Evolutionary conservation across 2,329 filamentous ascomycete species (phyloP).

Genomic region (Basipetospora chlamydospora): DNA sequence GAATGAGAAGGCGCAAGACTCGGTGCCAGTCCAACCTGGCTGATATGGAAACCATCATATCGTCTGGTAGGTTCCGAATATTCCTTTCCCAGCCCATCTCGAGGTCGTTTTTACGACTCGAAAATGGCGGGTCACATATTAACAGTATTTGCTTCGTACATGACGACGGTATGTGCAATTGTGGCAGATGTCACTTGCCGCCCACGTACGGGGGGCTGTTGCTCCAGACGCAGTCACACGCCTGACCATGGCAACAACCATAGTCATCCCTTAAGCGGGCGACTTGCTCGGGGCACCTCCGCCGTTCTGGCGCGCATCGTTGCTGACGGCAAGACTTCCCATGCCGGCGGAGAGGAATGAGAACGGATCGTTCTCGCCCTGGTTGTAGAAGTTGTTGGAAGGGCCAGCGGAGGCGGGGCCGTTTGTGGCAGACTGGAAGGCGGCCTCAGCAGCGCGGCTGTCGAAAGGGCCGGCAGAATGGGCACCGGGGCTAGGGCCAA

Average conservation of each 20-base stretch:
- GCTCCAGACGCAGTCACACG: not conserved
- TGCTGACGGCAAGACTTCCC: slow-evolving; percentile 54
- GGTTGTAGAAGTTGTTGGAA: slow-evolving; percentile 42
- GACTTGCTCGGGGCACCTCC: slow-evolving; percentile 43
- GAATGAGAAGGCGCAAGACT: too few relatives aligned
- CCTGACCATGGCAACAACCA: too few relatives aligned
- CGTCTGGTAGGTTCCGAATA: too few relatives aligned
- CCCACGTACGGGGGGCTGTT: not conserved
- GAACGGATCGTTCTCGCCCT: slow-evolving; percentile 60
- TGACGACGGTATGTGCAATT: too few relatives aligned
- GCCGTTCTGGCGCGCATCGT: slow-evolving; percentile 49
- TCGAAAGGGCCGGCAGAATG: slow-evolving; percentile 82
- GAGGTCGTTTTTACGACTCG: slow-evolving; percentile 14
- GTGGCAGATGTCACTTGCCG: too few relatives aligned
- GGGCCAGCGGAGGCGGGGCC: slow-evolving; percentile 64
- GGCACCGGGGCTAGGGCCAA: slow-evolving; percentile 58
- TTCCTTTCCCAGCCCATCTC: too few relatives aligned
- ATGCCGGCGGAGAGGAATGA: slow-evolving; percentile 66
- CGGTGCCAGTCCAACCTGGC: slow-evolving; percentile 19
- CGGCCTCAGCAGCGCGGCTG: slow-evolving; percentile 83
- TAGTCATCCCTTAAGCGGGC: slow-evolving; percentile 32
- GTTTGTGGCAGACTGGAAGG: slow-evolving; percentile 80
- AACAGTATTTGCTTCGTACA: slow-evolving; percentile 1
- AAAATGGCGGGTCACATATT: not conserved
- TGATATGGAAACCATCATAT: slow-evolving; percentile 20